Evolutionary conservation across 2,329 filamentous ascomycete species (phyloP).

Genomic region (Remersonia thermophila): DNA sequence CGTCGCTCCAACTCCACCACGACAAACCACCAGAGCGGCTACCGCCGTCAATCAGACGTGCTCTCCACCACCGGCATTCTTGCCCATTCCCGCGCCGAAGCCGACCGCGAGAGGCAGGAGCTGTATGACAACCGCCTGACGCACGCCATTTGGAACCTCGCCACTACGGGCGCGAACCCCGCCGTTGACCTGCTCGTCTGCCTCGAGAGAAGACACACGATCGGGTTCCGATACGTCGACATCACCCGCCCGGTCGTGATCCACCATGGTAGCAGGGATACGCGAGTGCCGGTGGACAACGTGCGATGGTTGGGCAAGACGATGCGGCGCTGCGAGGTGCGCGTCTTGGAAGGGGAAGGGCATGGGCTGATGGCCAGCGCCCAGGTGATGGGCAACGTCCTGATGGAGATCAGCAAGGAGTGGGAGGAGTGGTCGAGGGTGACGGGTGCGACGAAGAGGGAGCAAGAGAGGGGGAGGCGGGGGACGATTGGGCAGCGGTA

Average conservation of each 20-base stretch:
- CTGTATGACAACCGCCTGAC: conserved; percentile 79
- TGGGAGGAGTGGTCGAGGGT: conserved; percentile 78
- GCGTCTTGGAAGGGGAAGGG: conserved; percentile 80
- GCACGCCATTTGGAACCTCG: conserved; percentile 86
- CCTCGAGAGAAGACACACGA: conserved; percentile 76
- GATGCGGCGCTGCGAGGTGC: conserved; percentile 86
- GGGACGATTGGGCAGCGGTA: conserved; percentile 16
- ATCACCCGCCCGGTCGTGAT: conserved; percentile 86
- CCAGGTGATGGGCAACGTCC: conserved; percentile 80
- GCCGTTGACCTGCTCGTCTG: conserved; percentile 89
- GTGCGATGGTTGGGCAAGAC: conserved; percentile 88
- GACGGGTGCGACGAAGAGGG: conserved; percentile 26
- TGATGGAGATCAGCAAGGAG: conserved; percentile 87
- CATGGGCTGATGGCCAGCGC: conserved; percentile 95
- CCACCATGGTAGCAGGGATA: conserved; percentile 84
- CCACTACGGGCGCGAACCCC: conserved; percentile 83
- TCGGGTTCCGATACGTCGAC: conserved; percentile 94
- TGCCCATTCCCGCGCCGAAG: conserved; percentile 32
- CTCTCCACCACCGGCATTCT: conserved; percentile 38
- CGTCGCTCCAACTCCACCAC: conserved; percentile 17
- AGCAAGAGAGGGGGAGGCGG: conserved; percentile 18
- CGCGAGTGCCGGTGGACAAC: conserved; percentile 86
- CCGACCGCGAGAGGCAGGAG: conserved; percentile 58
- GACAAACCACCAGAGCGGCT: conserved; percentile 6
- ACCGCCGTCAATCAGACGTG: conserved; percentile 15